phyloP scores from a whole-genome alignment of 306 rosid genomes.

The Senna siamea region DNA sequence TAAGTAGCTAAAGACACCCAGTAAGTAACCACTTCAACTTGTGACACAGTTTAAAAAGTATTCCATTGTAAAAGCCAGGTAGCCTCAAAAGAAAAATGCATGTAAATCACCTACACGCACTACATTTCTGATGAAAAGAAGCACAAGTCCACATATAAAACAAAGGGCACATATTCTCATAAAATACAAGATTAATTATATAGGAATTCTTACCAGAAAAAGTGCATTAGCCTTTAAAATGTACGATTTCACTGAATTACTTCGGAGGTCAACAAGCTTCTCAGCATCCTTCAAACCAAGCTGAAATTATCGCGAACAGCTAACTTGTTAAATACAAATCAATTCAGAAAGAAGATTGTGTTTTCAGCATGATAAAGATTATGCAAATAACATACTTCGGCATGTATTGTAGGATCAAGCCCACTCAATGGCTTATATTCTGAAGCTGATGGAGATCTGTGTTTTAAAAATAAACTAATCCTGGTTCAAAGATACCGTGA shows the following conservation, averaged over 20 bases:
- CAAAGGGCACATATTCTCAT: slow-evolving; percentile 16
- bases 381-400: slow-evolving; percentile 54
- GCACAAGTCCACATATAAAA: not conserved
- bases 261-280: slow-evolving; percentile 60
- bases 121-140: not conserved
- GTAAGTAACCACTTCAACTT: slow-evolving; percentile 11
- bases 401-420: slow-evolving; percentile 72
- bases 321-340: slow-evolving; percentile 31
- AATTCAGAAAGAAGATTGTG: slow-evolving; percentile 22
- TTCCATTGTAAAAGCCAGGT: not conserved
- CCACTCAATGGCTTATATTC: slow-evolving; percentile 65
- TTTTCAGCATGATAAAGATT: slow-evolving; percentile 18
- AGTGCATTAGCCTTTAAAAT: slow-evolving; percentile 80
- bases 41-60: slow-evolving; percentile 1
- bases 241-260: slow-evolving; percentile 67
- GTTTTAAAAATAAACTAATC: slow-evolving; percentile 54
- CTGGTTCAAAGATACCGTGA: slow-evolving; percentile 41
- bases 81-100: slow-evolving; percentile 20
- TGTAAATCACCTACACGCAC: slow-evolving; percentile 5
- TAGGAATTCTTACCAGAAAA: slow-evolving; percentile 61
- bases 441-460: slow-evolving; percentile 61
- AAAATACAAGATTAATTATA: slow-evolving; percentile 22
- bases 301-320: slow-evolving; percentile 52
- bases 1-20: slow-evolving; percentile 4
- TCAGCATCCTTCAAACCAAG: slow-evolving; percentile 96